Percentiles rank a stretch among this genome's conserved stretches.
Conservation (phyloP, 225 moss, liverwort and hornwort genomes). For the Pleurozium schreberi region DNA sequence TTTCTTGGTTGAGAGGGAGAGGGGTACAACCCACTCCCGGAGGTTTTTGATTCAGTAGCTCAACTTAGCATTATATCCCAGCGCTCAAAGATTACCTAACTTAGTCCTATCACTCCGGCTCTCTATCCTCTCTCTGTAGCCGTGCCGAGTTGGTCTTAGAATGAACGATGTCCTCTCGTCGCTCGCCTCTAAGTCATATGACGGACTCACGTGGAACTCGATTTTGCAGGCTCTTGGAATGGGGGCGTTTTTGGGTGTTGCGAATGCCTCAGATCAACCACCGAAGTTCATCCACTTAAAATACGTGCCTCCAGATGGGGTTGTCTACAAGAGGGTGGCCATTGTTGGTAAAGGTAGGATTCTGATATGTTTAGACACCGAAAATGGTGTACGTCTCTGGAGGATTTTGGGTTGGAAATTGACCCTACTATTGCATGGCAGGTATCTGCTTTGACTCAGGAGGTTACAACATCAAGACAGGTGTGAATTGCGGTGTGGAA, state of each 20-base stretch:
- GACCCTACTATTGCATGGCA: not conserved
- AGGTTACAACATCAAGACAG: constrained; percentile 55
- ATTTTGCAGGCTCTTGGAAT: constrained; percentile 46
- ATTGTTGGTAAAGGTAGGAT: constrained; percentile 55
- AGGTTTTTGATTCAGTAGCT: not conserved
- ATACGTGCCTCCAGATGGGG: constrained; percentile 39
- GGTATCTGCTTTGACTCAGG: constrained; percentile 52
- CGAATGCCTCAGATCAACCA: constrained; percentile 36
- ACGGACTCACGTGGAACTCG: not conserved
- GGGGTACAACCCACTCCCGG: too few relatives aligned
- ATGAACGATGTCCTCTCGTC: not conserved
- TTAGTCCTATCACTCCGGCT: not conserved
- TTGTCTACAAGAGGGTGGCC: constrained; percentile 56
- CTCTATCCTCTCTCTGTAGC: not conserved
- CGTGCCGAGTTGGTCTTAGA: not conserved
- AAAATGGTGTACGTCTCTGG: not conserved
- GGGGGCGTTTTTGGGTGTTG: constrained; percentile 54
- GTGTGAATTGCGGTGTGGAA: constrained; percentile 30
- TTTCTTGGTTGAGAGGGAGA: not conserved
- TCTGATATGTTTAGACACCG: not conserved
- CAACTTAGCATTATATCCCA: not conserved
- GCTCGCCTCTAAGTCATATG: not conserved
- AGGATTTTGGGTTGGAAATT: not conserved
- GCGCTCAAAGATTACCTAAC: not conserved
- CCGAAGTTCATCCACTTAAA: constrained; percentile 57